Evolutionary conservation across 306 rosid species (phyloP), one percentile per base, ranked within the genome.

Genomic region (Quercus robur): DNA sequence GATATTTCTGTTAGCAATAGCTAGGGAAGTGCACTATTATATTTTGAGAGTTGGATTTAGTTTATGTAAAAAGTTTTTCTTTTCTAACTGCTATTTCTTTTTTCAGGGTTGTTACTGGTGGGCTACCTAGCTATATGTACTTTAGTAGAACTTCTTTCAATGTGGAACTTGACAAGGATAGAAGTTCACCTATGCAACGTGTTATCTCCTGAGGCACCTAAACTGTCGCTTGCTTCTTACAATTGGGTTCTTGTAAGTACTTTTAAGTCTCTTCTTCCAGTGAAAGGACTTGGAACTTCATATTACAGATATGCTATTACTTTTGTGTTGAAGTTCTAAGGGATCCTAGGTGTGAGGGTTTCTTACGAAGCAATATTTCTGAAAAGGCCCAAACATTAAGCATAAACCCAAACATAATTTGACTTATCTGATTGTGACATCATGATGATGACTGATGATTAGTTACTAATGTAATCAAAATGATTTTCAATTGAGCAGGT

Each of bases 111-210:
- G 87, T 72, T 66, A 71, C 78, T 90, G 88, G 97, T 82, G 72
- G 66, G 81, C 80, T 57, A 84, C 73, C 88, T 87, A 28, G 91
- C 85, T 35, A 46, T 30, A 35, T 90, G 99, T 90, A 93, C 99
- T 79, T 14, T 88, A 25, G 59, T 89, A 12, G 91, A 91, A 79
- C 98, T 96, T 75, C 79, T 93, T 57, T 96, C 99, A 58, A 96
- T 96, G 99, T 90, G 99, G 99, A 96, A 93, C 87, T 87, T 96
- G 90, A 96, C 99, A 67, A 87, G 97, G 89, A 78, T 96, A 54
- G 99, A 96, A 88, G 99, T 96, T 86, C 91, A 79, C 56, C 88
- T 96, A 51, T 96, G 99, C 93, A 93, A 96, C 79, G 75, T 90
- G 71, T 81, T 96, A 81, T 96, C 99, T 41, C 99, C 99, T 6